Evolutionary conservation across 2,329 filamentous ascomycete genomes (phyloP).

Genomic region (Didymella arachidicola): DNA sequence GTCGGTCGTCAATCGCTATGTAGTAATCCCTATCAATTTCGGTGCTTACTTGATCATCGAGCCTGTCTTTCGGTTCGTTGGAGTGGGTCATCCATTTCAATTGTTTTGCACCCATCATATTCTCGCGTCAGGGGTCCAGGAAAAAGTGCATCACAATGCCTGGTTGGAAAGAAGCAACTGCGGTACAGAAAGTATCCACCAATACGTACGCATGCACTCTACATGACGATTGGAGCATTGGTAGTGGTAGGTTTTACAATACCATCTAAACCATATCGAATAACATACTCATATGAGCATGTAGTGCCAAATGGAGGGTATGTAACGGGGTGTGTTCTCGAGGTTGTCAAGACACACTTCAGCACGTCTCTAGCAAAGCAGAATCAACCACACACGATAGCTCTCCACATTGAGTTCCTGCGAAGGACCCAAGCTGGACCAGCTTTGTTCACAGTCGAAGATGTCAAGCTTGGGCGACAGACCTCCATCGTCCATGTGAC

Average conservation of each 20-base stretch:
- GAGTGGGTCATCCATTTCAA: background rate
- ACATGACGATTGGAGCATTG: constrained; percentile 69
- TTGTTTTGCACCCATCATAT: background rate
- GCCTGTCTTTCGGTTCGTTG: background rate
- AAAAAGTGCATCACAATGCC: constrained; percentile 35
- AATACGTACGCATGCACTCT: constrained; percentile 67
- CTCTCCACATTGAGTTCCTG: constrained; percentile 71
- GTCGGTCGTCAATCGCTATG: background rate
- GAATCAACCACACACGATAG: constrained; percentile 69
- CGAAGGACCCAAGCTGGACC: constrained; percentile 67
- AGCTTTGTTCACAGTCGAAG: constrained; percentile 65
- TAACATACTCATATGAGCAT: background rate
- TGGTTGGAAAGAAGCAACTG: constrained; percentile 58
- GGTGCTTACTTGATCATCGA: background rate
- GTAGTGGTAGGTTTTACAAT: constrained; percentile 59
- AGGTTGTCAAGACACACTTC: constrained; percentile 67
- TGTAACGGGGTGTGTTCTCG: constrained; percentile 68
- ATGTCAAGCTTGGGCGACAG: constrained; percentile 70
- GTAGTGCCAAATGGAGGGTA: constrained; percentile 76
- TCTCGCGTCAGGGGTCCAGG: background rate
- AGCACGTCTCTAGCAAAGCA: constrained; percentile 63
- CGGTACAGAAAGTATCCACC: constrained; percentile 58
- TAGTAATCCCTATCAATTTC: background rate
- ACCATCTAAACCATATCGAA: background rate
- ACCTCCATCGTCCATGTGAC: constrained; percentile 70